A percentile compares a stretch with the other conserved stretches of the same genome.
Conservation (phyloP, 139 green algal genomes). For the Tetraselmis striata region DNA sequence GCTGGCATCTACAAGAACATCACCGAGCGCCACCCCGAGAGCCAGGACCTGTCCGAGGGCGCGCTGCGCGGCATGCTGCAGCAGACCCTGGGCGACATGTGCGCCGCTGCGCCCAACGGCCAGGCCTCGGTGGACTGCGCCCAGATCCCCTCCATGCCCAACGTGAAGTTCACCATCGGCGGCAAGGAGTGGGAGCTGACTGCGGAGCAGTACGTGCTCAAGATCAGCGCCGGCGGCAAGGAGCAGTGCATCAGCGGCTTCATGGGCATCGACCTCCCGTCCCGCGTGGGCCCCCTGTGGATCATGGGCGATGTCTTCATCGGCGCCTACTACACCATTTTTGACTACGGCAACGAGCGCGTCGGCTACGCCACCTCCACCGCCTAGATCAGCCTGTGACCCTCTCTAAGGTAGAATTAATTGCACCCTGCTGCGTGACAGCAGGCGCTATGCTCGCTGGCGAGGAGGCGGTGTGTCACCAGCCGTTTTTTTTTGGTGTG, state of each 20-base stretch:
- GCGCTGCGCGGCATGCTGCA: neutral
- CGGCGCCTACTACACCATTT: conserved; percentile 91
- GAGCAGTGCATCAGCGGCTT: conserved; percentile 91
- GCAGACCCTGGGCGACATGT: neutral
- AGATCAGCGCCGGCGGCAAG: conserved; percentile 55
- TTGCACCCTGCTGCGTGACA: no score
- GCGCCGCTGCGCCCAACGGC: conserved; percentile 10
- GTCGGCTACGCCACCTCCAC: conserved; percentile 55
- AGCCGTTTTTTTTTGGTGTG: no score
- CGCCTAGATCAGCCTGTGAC: no score
- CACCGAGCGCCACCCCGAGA: conserved; percentile 28
- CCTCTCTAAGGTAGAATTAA: no score
- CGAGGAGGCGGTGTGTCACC: no score
- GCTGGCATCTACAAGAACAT: conserved; percentile 45
- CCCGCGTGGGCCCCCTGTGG: conserved; percentile 81
- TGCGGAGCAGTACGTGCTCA: conserved; percentile 82
- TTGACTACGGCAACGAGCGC: conserved; percentile 79
- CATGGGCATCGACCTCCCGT: conserved; percentile 87
- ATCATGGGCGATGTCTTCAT: conserved; percentile 96
- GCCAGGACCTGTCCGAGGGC: neutral
- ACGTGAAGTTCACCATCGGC: conserved; percentile 71
- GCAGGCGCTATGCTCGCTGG: no score
- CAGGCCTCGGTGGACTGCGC: conserved; percentile 79
- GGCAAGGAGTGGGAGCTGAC: conserved; percentile 70
- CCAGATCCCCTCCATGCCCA: conserved; percentile 64